Evolutionary conservation across 2,329 filamentous ascomycete species (phyloP).

Genomic region (Zasmidium citrigriseum): DNA sequence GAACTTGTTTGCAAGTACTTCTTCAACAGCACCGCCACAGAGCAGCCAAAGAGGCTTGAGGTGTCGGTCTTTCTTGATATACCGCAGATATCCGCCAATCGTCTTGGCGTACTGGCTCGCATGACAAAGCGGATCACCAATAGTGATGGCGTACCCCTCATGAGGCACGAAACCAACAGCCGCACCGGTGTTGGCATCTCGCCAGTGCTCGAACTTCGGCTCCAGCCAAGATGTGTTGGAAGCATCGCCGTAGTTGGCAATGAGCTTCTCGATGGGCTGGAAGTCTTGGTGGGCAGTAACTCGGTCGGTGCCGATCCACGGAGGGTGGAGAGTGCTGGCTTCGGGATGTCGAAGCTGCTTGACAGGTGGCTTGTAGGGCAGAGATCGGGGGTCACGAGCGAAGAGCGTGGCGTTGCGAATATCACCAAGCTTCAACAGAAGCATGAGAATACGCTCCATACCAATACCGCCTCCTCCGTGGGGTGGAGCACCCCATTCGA

Average conservation of each 20-base stretch:
- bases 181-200: constrained; percentile 75
- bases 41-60: constrained; percentile 88
- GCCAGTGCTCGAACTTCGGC: constrained; percentile 84
- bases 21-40: constrained; percentile 75
- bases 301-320: constrained; percentile 59
- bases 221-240: constrained; percentile 94
- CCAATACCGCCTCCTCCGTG: constrained; percentile 90
- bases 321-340: constrained; percentile 74
- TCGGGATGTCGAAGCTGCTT: constrained; percentile 79
- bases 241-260: constrained; percentile 93
- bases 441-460: constrained; percentile 83
- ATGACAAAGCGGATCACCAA: constrained; percentile 86
- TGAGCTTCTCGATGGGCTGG: constrained; percentile 79
- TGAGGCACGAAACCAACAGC: constrained; percentile 81
- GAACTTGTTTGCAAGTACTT: constrained; percentile 75
- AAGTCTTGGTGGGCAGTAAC: constrained; percentile 54
- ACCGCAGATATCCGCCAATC: constrained; percentile 72
- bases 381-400: constrained; percentile 83
- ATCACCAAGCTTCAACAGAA: constrained; percentile 82
- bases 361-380: constrained; percentile 67
- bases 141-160: constrained; percentile 77
- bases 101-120: constrained; percentile 72
- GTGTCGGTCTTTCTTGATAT: constrained; percentile 68
- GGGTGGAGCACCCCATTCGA: constrained; percentile 84
- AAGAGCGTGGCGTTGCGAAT: constrained; percentile 87